Conservation (phyloP, 768 basidiomycete species). For the Termitomyces sp. region DNA sequence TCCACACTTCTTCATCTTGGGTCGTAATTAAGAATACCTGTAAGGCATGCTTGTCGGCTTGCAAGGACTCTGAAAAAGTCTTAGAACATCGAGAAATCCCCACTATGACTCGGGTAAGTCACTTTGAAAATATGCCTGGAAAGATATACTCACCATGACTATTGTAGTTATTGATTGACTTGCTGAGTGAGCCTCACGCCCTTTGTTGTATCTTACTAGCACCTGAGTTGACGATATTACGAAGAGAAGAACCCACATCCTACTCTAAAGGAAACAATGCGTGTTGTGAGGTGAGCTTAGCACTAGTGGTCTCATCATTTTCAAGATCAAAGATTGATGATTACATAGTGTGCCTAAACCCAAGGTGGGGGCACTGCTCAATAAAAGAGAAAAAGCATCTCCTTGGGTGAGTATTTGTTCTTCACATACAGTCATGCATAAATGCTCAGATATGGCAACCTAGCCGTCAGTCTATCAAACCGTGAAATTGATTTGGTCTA, state of each 20-base stretch:
- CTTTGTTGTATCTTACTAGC: not conserved
- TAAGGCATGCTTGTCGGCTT: constrained; percentile 1
- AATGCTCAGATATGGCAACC: not conserved
- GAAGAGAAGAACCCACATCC: not conserved
- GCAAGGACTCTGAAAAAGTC: constrained; percentile 1
- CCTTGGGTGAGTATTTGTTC: not conserved
- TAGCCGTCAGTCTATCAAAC: constrained; percentile 1
- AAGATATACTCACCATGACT: not conserved
- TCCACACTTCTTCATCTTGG: not conserved
- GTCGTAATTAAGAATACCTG: not conserved
- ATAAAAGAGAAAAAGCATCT: too few species aligned
- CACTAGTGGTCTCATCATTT: not conserved
- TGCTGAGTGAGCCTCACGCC: not conserved
- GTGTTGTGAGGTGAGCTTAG: not conserved
- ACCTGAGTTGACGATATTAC: not conserved
- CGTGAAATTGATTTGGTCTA: too few species aligned
- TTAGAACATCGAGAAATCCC: not conserved
- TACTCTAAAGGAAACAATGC: constrained; percentile 2
- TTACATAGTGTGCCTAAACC: not conserved
- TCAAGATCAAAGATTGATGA: not conserved
- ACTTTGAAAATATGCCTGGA: too few species aligned
- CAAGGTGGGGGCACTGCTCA: not conserved
- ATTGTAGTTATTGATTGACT: not conserved
- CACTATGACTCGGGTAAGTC: constrained; percentile 1
- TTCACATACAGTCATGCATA: not conserved